These are phyloP conservation scores for Gloeostereum incarnatum DNA, from an alignment of 768 basidiomycete species.

Conservation along the genomic window DNA sequence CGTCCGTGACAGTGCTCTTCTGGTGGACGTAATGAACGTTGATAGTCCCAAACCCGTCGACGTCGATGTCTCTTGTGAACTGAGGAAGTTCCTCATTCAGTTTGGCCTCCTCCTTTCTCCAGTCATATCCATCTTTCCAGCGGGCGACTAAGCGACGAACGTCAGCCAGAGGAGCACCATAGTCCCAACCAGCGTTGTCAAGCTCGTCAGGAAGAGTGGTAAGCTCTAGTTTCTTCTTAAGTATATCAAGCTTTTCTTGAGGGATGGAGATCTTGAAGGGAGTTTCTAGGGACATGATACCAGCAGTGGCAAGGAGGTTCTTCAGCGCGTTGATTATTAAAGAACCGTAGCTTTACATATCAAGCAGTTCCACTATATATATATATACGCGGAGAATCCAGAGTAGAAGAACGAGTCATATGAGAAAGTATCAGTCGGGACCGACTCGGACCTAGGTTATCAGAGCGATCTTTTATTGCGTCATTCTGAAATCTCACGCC, in stretches of 20 bases:
- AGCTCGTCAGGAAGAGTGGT: constrained; percentile 8
- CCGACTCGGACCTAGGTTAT: no score
- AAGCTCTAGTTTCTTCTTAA: constrained; percentile 4
- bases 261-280: constrained; percentile 8
- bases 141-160: constrained; percentile 4
- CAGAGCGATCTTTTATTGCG: no score
- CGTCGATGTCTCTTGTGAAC: constrained; percentile 22
- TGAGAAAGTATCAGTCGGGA: no score
- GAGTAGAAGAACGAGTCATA: no score
- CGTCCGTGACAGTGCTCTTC: constrained; percentile 14
- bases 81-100: constrained; percentile 22
- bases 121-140: constrained; percentile 8
- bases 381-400: no score
- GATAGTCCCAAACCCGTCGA: constrained; percentile 19
- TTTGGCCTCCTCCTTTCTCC: constrained; percentile 13
- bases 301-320: no score
- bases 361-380: no score
- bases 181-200: constrained; percentile 2
- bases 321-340: no score
- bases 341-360: no score
- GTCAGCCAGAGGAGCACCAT: constrained; percentile 8
- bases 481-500: no score
- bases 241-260: constrained; percentile 1
- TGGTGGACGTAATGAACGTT: constrained; percentile 26
- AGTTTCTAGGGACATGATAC: neutral